Evolutionary conservation across 1,284 basidiomycete genomes (phyloP).

Genomic region (Inonotus hispidus): DNA sequence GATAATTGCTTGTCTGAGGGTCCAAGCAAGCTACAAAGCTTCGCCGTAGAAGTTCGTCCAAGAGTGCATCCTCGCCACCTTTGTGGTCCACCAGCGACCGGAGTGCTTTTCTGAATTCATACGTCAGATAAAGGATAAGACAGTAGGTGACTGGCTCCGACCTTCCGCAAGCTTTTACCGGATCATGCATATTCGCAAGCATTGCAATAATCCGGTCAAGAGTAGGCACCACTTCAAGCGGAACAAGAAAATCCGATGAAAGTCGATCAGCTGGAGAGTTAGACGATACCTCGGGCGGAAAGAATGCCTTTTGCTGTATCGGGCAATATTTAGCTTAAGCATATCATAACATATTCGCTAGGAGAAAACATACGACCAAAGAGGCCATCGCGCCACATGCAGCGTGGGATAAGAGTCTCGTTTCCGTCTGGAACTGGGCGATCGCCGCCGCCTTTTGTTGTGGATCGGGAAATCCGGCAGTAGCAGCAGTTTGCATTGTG

Average conservation of each 20-base stretch:
- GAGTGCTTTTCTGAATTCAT: conserved; percentile 65
- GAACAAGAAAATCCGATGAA: conserved; percentile 43
- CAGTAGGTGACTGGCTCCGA: conserved; percentile 31
- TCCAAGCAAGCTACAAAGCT: conserved; percentile 62
- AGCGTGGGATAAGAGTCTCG: conserved; percentile 65
- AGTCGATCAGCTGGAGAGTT: conserved; percentile 57
- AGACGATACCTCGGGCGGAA: conserved; percentile 53
- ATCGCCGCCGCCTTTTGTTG: conserved; percentile 48
- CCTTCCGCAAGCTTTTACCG: conserved; percentile 55
- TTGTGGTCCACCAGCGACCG: conserved; percentile 64
- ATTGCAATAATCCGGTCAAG: conserved; percentile 66
- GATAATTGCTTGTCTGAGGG: conserved; percentile 48
- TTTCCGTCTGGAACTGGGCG: conserved; percentile 72
- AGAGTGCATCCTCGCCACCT: conserved; percentile 53
- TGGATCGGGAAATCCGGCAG: conserved; percentile 43
- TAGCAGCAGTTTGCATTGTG: conserved; percentile 69
- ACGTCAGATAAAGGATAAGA: conserved; percentile 14
- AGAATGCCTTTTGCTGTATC: conserved; percentile 65
- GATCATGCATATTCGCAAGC: conserved; percentile 50
- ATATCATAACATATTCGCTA: background rate
- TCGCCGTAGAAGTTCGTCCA: conserved; percentile 67
- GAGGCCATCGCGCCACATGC: conserved; percentile 82
- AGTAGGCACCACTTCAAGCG: conserved; percentile 46
- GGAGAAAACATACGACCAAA: conserved; percentile 60
- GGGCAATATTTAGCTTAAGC: background rate